Base-by-base conservation (phyloP, 176 grass and related monocot genomes). In the Bolboschoenus planiculmis region DNA sequence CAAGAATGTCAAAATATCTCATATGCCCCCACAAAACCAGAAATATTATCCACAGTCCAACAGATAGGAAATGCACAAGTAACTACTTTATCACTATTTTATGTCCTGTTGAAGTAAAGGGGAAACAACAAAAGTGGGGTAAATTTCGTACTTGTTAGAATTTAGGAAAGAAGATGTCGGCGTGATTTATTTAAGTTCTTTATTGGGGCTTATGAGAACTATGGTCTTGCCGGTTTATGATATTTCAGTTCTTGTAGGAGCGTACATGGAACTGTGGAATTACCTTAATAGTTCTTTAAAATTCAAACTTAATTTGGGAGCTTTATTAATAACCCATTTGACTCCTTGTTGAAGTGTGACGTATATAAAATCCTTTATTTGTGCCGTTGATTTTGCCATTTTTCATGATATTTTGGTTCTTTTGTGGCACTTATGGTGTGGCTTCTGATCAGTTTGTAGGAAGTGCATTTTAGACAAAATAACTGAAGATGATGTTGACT, bases 381-480 rank as follows among this genome's bases (percentile, higher is more conserved):
- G 6, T 72, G 46, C 27, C 6, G 46, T 31, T 20, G 29, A 24
- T 30, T 14, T 75, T 75, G 71, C 24, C 24, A 16, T 29, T 31
- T 75, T 50, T 30, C 40, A 7, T 46, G 37, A 82, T 64, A 81
- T 62, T 82, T 44, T 72, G 67, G 11, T 75, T 75, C 24, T 46
- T 68, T 72, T 72, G 27, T 34, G 67, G 40, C 37, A 27, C 40
- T 73, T 46, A 26, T 42, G 3, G 5, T 42, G 10, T 13, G 39
- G 37, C 40, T 6, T 53, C 46, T 51, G 44, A 53, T 77, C 89
- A 99, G 97, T 99, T 90, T 99, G 97, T 47, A 83, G 83, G 91
- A 89, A 88, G 39, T 99, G 97, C 63, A 92, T 99, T 88, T 84
- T 93, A 83, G 84, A 92, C 39, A 93, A 96, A 90, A 90, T 99